Evolutionary conservation across 768 basidiomycete species (phyloP).

Genomic region (Phylloporus sp.): DNA sequence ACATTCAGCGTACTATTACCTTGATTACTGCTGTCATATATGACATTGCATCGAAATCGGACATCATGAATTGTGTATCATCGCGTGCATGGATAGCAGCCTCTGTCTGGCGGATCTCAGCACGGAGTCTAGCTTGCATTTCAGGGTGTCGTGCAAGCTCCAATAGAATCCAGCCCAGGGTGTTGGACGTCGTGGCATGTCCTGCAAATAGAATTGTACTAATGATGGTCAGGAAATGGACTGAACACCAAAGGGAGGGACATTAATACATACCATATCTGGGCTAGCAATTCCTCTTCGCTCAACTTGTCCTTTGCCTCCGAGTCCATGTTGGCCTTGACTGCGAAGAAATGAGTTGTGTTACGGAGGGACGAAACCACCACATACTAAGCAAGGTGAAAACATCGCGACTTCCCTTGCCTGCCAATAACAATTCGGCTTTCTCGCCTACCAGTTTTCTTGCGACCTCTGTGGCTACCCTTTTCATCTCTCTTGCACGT

Average conservation of each 20-base stretch:
- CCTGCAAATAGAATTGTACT: slow-evolving; percentile 50
- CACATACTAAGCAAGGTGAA: slow-evolving; percentile 38
- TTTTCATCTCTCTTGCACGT: slow-evolving; percentile 13
- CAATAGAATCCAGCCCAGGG: slow-evolving; percentile 33
- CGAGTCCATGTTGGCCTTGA: slow-evolving; percentile 28
- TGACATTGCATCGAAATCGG: slow-evolving; percentile 54
- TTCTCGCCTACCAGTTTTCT: slow-evolving; percentile 19
- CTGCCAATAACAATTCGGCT: slow-evolving; percentile 5
- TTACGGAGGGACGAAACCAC: neutral
- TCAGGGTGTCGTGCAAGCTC: slow-evolving; percentile 57
- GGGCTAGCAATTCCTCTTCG: slow-evolving; percentile 8
- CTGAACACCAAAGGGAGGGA: neutral
- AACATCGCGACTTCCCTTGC: slow-evolving; percentile 16
- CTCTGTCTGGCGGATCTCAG: slow-evolving; percentile 10
- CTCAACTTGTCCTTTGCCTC: slow-evolving; percentile 23
- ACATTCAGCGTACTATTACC: neutral
- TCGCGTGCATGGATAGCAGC: neutral
- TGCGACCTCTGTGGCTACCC: slow-evolving; percentile 6
- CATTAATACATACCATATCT: slow-evolving; percentile 15
- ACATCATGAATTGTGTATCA: neutral
- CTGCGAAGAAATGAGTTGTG: slow-evolving; percentile 4
- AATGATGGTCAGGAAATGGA: neutral
- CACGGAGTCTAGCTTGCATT: slow-evolving; percentile 57
- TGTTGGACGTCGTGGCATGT: slow-evolving; percentile 52
- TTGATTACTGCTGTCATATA: slow-evolving; percentile 35